Evolutionary conservation across 2,329 filamentous ascomycete species (phyloP), one percentile per base, ranked within the genome.

Genomic region (Diaporthe citri): DNA sequence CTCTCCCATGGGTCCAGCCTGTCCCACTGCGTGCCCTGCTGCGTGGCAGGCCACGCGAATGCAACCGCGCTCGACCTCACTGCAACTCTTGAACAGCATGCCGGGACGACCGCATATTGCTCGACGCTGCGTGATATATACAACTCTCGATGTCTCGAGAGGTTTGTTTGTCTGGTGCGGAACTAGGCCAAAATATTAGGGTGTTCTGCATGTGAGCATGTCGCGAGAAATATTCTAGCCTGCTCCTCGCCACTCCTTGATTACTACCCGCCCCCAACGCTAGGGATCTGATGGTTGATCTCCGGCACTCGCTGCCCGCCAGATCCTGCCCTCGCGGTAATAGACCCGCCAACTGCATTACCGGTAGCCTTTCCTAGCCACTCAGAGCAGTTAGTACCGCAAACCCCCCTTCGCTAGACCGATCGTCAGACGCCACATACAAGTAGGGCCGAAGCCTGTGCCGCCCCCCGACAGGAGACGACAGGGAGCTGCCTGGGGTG

Each of bases 1-100:
- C 64, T 55, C 13, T 28, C 15, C 20, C 64, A 41, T 67, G 46
- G 46, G 28, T 55, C 64, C 31, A 52, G 46, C 48, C 31, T 67
- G 46, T 51, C 31, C 12, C 43, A 31, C 41, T 25, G 41, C 43
- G 28, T 67, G 52, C 43, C 62, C 31, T 39, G 46, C 64, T 52
- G 64, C 64, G 64, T 67, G 46, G 31, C 46, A 52, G 31, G 22
- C 9, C 34, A 69, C 64, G 64, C 64, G 64, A 55, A 41, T 69
- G 64, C 64, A 69, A 69, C 64, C 48, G 17, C 48, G 48, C n/a
- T 28, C 48, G 34, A 69, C 64, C 34, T 69, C 34, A 55, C 5
- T 69, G 64, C 34, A 69, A 69, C 64, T 69, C 48, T 69, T 39
- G 46, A 67, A 67, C 46, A 25, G 22, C 64, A 13, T 55, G 31